Evolutionary conservation across 1,284 basidiomycete species (phyloP).

Genomic region (Ceratobasidium papillatum): DNA sequence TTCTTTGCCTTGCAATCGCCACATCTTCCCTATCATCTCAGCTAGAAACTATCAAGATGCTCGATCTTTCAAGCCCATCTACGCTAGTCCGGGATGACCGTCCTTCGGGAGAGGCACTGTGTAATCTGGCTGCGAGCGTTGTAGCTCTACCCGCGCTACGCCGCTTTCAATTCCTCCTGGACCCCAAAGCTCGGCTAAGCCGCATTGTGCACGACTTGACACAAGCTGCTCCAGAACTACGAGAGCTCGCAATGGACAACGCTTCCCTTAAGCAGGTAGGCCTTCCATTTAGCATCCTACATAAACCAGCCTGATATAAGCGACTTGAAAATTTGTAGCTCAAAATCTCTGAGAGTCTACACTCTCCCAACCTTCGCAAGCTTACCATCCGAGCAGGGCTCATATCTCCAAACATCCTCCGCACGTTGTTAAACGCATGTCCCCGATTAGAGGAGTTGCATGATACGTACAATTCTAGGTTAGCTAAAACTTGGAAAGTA

Average conservation of each 20-base stretch:
- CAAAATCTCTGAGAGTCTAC: neutral
- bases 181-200: neutral
- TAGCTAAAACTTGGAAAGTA: neutral
- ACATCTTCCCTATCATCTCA: neutral
- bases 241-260: slow-evolving; percentile 9
- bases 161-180: neutral
- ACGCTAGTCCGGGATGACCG: neutral
- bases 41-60: slow-evolving; percentile 9
- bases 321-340: neutral
- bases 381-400: slow-evolving; percentile 11
- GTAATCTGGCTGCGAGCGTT: neutral
- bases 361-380: slow-evolving; percentile 9
- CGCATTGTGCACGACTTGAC: slow-evolving; percentile 12
- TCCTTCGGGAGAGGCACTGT: neutral
- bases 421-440: neutral
- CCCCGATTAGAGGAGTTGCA: slow-evolving; percentile 14
- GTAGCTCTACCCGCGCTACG: neutral
- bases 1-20: slow-evolving; percentile 10
- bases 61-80: neutral
- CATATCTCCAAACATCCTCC: slow-evolving; percentile 4
- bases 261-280: slow-evolving; percentile 1
- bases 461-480: slow-evolving; percentile 13
- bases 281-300: neutral
- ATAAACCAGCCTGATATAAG: neutral
- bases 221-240: slow-evolving; percentile 2